These are phyloP conservation scores for Chenopodium quinoa DNA, from an alignment of 148 eudicot genomes.

Conservation along the genomic window DNA sequence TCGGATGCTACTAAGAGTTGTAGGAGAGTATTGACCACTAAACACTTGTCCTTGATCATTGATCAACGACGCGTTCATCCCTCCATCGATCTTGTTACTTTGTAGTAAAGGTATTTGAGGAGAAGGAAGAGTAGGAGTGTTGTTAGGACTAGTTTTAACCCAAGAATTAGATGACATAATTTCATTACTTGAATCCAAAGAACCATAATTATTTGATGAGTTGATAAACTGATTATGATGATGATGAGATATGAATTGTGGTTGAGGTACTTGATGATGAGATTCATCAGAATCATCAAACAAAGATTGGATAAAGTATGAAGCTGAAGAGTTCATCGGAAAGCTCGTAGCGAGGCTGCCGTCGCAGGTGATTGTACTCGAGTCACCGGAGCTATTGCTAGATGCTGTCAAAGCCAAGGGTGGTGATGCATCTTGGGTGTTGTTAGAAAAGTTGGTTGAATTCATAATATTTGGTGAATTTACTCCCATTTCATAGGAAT, in stretches of 20 bases:
- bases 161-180: conserved; percentile 14
- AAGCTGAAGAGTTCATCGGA: conserved; percentile 37
- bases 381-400: conserved; percentile 31
- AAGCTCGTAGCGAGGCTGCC: conserved; percentile 29
- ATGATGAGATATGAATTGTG: background rate
- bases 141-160: background rate
- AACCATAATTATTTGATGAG: conserved; percentile 16
- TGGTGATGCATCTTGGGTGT: conserved; percentile 20
- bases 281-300: conserved; percentile 35
- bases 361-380: conserved; percentile 28
- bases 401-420: conserved; percentile 11
- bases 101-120: conserved; percentile 7
- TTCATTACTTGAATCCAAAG: conserved; percentile 10
- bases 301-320: conserved; percentile 49
- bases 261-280: conserved; percentile 16
- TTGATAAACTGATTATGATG: conserved; percentile 1
- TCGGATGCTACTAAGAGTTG: conserved; percentile 23
- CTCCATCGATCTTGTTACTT: conserved; percentile 14
- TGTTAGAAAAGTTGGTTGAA: conserved; percentile 14
- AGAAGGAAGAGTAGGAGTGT: background rate
- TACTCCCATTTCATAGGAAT: conserved; percentile 15
- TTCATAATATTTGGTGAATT: conserved; percentile 12
- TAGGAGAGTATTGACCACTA: conserved; percentile 7
- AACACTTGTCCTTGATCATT: conserved; percentile 10
- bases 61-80: conserved; percentile 2